phyloP scores from a whole-genome alignment of 441 rosid genomes.

The Pelargonium cotyledonis region DNA sequence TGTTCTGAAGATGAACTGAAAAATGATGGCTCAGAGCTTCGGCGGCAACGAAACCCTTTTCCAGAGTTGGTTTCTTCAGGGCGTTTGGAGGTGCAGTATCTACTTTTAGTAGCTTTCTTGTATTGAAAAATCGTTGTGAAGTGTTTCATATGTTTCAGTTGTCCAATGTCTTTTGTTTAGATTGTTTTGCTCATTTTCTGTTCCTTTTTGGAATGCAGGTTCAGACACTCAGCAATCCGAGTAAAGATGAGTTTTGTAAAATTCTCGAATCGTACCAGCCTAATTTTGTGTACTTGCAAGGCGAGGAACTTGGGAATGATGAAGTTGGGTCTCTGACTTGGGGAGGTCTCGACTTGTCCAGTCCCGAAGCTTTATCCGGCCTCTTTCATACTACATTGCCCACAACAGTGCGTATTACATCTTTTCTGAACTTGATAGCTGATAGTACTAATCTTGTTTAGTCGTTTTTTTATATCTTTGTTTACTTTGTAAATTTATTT shows the following conservation, averaged over 20 bases:
- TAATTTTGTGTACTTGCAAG: constrained; percentile 6
- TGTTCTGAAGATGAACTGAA: not conserved
- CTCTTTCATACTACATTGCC: constrained; percentile 20
- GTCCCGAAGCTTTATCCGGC: constrained; percentile 14
- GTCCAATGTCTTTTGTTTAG: not conserved
- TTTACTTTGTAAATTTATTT: not conserved
- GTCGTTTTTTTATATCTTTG: not conserved
- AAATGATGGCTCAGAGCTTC: not conserved
- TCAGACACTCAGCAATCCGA: constrained; percentile 19
- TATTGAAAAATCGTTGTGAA: not conserved
- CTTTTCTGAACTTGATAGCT: not conserved
- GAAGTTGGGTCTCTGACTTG: constrained; percentile 12
- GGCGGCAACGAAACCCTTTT: constrained; percentile 3
- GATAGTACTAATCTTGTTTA: not conserved
- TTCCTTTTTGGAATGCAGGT: constrained; percentile 7
- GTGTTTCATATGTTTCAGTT: not conserved
- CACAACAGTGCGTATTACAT: constrained; percentile 10
- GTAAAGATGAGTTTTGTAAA: constrained; percentile 18
- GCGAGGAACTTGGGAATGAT: constrained; percentile 9
- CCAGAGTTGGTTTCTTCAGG: constrained; percentile 19
- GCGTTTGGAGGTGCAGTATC: constrained; percentile 14
- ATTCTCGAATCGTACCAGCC: constrained; percentile 18
- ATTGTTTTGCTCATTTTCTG: not conserved
- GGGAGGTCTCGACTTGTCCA: constrained; percentile 2
- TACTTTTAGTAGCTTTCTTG: not conserved